phyloP scores from a whole-genome alignment of 2,329 filamentous ascomycete species.

The Whalleya microplaca region DNA sequence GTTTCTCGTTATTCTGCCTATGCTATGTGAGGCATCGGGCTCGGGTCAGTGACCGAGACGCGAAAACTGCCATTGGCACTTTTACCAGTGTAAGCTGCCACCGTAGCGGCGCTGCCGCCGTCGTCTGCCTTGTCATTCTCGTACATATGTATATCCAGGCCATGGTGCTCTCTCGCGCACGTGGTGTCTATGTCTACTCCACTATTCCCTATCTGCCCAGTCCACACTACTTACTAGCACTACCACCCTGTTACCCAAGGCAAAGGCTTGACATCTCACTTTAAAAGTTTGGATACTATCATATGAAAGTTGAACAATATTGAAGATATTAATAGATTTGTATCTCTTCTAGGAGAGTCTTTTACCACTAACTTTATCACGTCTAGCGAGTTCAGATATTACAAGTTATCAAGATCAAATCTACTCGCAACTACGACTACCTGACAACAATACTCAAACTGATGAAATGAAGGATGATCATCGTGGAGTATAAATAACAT shows the following conservation, averaged over 20 bases:
- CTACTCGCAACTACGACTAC: not conserved
- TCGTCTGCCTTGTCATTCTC: not conserved
- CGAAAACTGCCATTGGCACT: no score
- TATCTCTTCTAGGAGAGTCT: not conserved
- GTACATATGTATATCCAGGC: not conserved
- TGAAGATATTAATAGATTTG: slow-evolving; percentile 17
- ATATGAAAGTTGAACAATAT: no score
- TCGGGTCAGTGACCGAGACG: no score
- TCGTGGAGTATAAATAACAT: slow-evolving; percentile 8
- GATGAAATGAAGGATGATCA: not conserved
- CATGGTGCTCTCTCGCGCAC: not conserved
- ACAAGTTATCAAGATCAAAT: not conserved
- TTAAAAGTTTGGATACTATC: not conserved
- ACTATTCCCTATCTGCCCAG: slow-evolving; percentile 9
- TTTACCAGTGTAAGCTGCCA: not conserved
- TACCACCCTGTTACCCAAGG: slow-evolving; percentile 11
- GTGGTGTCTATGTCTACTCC: not conserved
- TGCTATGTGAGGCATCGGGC: not conserved
- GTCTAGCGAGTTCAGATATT: no score
- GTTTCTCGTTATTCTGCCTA: not conserved
- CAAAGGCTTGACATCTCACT: slow-evolving; percentile 4
- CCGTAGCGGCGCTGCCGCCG: not conserved
- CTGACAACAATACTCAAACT: not conserved
- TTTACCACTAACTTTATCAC: no score
- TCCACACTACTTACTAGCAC: slow-evolving; percentile 17